A percentile compares a stretch with the other conserved stretches of the same genome.
phyloP scores from a whole-genome alignment of 1,139 yeast species.

The Taphrina sp. region DNA sequence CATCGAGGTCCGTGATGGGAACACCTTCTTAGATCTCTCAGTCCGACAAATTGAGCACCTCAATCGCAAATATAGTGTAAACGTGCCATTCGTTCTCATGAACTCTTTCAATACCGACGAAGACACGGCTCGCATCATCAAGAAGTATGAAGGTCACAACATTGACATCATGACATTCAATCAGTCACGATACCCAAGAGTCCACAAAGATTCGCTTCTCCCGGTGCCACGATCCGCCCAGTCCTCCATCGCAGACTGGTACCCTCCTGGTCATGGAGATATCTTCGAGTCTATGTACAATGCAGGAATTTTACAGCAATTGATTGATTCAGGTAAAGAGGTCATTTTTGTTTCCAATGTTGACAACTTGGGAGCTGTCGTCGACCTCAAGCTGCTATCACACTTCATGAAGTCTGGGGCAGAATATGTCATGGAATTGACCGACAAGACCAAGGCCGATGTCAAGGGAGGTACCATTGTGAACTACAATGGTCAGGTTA shows the following conservation, averaged over 20 bases:
- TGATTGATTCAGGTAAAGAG: slow-evolving; percentile 92
- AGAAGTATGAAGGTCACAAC: slow-evolving; percentile 95
- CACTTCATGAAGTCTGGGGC: slow-evolving; percentile 91
- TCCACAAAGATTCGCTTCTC: slow-evolving; percentile 85
- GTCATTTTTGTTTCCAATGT: slow-evolving; percentile 93
- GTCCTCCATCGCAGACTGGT: slow-evolving; percentile 84
- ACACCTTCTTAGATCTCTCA: slow-evolving; percentile 88
- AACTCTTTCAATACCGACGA: slow-evolving; percentile 96
- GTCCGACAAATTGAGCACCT: slow-evolving; percentile 96
- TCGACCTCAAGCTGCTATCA: slow-evolving; percentile 81
- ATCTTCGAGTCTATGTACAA: slow-evolving; percentile 84
- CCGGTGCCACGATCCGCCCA: slow-evolving; percentile 83
- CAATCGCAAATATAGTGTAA: slow-evolving; percentile 85
- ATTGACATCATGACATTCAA: slow-evolving; percentile 93
- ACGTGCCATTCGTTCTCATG: slow-evolving; percentile 94
- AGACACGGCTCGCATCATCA: slow-evolving; percentile 91
- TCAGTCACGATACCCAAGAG: slow-evolving; percentile 96
- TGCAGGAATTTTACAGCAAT: slow-evolving; percentile 87
- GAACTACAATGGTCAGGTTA: slow-evolving; percentile 90
- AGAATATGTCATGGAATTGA: slow-evolving; percentile 96
- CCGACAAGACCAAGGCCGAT: slow-evolving; percentile 98
- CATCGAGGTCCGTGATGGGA: slow-evolving; percentile 97
- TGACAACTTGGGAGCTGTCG: slow-evolving; percentile 98
- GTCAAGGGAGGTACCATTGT: slow-evolving; percentile 99
- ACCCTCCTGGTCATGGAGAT: slow-evolving; percentile 99